Evolutionary conservation across 495 filamentous ascomycete genomes (phyloP).

Genomic region (Tuber umbilicatum): DNA sequence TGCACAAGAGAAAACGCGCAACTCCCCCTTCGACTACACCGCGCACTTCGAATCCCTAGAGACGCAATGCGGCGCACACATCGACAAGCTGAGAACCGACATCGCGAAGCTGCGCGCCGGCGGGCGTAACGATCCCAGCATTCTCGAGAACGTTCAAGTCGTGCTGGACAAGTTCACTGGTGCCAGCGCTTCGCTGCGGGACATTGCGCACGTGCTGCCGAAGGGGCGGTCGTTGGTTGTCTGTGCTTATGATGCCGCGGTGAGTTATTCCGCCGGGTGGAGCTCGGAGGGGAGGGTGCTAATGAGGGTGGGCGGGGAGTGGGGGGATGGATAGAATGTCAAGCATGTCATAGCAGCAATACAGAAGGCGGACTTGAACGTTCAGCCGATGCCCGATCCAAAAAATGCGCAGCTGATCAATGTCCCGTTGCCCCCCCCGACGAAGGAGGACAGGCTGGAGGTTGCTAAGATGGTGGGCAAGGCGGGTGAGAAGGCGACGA

Average conservation of each 20-base stretch:
- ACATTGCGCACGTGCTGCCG: conserved; percentile 36
- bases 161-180: conserved; percentile 21
- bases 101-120: conserved; percentile 31
- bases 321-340: too few relatives aligned
- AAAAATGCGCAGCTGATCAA: conserved; percentile 31
- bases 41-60: conserved; percentile 29
- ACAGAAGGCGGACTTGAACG: conserved; percentile 36
- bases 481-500: conserved; percentile 35
- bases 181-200: conserved; percentile 16
- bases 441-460: conserved; percentile 29
- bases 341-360: conserved; percentile 34
- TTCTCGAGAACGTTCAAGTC: conserved; percentile 26
- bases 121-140: conserved; percentile 11
- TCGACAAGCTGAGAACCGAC: conserved; percentile 33
- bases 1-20: conserved; percentile 6
- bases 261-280: background rate
- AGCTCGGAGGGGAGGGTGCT: background rate
- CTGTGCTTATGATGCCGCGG: conserved; percentile 34
- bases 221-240: conserved; percentile 35
- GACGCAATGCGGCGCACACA: conserved; percentile 16
- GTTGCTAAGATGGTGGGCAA: conserved; percentile 18
- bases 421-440: conserved; percentile 39
- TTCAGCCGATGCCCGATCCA: conserved; percentile 31
- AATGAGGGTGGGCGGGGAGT: background rate
- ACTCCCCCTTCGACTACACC: conserved; percentile 30